A percentile compares a stretch with the other conserved stretches of the same genome.
Conservation (phyloP, 495 filamentous ascomycete species). For the Letharia lupina region DNA sequence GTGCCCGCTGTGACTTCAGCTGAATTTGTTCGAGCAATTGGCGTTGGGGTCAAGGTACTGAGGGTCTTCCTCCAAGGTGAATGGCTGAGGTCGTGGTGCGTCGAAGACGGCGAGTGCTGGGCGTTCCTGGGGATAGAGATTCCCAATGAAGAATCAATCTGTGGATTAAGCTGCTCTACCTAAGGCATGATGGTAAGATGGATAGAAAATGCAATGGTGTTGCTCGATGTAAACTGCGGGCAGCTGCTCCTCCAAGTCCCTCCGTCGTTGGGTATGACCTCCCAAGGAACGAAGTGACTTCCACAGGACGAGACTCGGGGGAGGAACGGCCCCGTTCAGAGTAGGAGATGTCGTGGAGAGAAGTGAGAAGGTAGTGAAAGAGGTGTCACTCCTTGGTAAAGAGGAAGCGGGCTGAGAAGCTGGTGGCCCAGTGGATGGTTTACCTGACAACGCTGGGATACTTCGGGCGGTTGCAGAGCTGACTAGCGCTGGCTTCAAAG, state of each 20-base stretch:
- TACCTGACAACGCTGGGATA: slow-evolving; percentile 7
- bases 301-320: slow-evolving; percentile 9
- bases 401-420: slow-evolving; percentile 2
- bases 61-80: not conserved
- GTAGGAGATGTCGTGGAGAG: slow-evolving; percentile 16
- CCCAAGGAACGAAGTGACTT: slow-evolving; percentile 7
- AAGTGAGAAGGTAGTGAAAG: slow-evolving; percentile 22
- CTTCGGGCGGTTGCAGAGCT: slow-evolving; percentile 6
- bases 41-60: not conserved
- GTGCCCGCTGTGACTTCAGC: slow-evolving; percentile 4
- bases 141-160: slow-evolving; percentile 9
- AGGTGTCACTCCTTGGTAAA: slow-evolving; percentile 6
- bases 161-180: slow-evolving; percentile 6
- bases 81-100: not conserved
- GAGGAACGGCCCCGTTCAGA: slow-evolving; percentile 22
- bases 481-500: slow-evolving; percentile 5
- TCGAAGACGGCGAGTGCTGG: not conserved
- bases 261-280: slow-evolving; percentile 4
- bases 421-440: not conserved
- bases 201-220: slow-evolving; percentile 4
- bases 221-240: not conserved
- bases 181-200: slow-evolving; percentile 15
- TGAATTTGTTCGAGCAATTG: slow-evolving; percentile 2
- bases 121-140: slow-evolving; percentile 5
- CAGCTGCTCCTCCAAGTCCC: slow-evolving; percentile 1